A percentile compares a stretch with the other conserved stretches of the same genome.
phyloP scores from a whole-genome alignment of 2,329 filamentous ascomycete genomes.

The Fusarium sp. region DNA sequence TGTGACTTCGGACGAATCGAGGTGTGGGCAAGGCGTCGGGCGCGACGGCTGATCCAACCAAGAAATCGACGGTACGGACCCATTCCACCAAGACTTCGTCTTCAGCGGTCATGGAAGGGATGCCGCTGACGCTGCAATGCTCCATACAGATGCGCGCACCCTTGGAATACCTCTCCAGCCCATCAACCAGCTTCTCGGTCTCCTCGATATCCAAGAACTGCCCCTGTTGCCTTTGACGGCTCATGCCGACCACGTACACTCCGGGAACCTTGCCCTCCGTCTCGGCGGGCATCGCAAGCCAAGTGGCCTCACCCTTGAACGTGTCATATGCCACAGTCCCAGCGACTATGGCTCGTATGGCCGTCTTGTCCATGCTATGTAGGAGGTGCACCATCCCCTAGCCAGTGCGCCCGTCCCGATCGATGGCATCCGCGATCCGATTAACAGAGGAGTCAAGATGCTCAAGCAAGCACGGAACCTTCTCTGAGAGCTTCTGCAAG shows the following conservation, averaged over 20 bases:
- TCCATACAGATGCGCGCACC: not conserved
- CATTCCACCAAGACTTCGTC: too few species aligned
- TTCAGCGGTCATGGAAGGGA: not conserved
- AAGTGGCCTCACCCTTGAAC: not conserved
- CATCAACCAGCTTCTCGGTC: not conserved
- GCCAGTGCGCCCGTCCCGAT: not conserved
- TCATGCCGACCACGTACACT: not conserved
- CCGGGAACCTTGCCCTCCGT: not conserved
- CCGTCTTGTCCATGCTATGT: not conserved
- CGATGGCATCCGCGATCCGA: too few species aligned
- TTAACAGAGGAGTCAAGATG: too few species aligned
- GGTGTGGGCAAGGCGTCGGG: too few species aligned
- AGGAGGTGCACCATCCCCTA: not conserved
- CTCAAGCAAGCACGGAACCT: not conserved
- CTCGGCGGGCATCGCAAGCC: not conserved
- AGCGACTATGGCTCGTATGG: not conserved
- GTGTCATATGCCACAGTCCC: not conserved
- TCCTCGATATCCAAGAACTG: not conserved
- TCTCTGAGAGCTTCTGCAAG: not conserved
- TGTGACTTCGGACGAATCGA: too few species aligned
- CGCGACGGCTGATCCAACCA: too few species aligned
- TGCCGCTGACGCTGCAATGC: not conserved
- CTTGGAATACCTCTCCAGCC: not conserved
- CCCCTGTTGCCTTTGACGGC: not conserved
- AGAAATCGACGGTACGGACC: not conserved